Evolutionary conservation across 108 stramenopile genomes (phyloP).

Genomic region (Nannochloropsis salina): DNA sequence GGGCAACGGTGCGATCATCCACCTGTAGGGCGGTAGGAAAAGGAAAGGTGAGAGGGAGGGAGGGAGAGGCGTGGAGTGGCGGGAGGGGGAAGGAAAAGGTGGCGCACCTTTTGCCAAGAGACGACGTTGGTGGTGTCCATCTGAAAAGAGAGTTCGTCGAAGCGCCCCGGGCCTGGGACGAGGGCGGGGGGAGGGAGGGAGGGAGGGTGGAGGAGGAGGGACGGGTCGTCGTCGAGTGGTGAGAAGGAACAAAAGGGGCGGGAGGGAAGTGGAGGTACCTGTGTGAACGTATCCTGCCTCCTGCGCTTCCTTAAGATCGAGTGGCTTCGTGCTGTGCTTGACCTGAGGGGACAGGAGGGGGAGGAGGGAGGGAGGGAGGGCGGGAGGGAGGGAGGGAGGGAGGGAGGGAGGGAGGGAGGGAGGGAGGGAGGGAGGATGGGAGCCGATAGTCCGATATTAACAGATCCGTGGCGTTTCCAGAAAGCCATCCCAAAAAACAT

Average conservation of each 20-base stretch:
- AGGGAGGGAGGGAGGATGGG: slow-evolving; percentile 8
- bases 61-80: not conserved
- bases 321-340: not conserved
- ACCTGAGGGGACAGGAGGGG: not conserved
- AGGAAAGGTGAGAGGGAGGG: not conserved
- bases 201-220: not conserved
- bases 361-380: slow-evolving; percentile 13
- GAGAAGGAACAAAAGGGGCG: not conserved
- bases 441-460: not conserved
- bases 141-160: not conserved
- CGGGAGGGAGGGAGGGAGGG: not conserved
- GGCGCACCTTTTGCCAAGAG: not conserved
- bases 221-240: not conserved
- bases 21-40: not conserved
- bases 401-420: slow-evolving; percentile 11
- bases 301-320: not conserved
- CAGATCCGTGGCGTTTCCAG: not conserved
- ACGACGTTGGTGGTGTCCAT: not conserved
- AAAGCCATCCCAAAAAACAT: not conserved
- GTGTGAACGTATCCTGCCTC: not conserved
- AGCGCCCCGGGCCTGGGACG: not conserved
- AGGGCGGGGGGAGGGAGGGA: not conserved
- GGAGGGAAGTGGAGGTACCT: not conserved
- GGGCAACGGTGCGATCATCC: not conserved
- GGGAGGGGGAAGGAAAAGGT: not conserved